phyloP scores from a whole-genome alignment of 768 basidiomycete genomes.

The Trametes cingulata region DNA sequence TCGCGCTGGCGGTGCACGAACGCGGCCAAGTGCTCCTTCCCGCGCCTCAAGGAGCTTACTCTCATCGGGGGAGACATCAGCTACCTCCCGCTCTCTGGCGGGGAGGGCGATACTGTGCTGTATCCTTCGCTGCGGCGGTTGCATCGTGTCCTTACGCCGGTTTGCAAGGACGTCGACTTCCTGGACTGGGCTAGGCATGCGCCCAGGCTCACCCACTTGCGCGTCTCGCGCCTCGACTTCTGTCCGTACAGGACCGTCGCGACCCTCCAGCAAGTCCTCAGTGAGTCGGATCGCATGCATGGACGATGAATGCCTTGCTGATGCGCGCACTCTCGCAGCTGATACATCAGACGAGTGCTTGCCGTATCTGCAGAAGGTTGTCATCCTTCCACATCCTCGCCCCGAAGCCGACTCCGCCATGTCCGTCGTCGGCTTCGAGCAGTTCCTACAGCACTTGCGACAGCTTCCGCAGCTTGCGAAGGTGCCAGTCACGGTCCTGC shows the following conservation, averaged over 20 bases:
- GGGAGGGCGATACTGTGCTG: not conserved
- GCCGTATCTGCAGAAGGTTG: slow-evolving; percentile 4
- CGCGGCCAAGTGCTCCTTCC: slow-evolving; percentile 13
- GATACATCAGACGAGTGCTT: slow-evolving; percentile 2
- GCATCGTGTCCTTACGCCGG: slow-evolving; percentile 14
- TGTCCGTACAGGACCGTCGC: slow-evolving; percentile 1
- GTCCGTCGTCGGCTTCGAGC: not conserved
- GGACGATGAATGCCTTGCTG: no score
- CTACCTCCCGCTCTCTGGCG: slow-evolving; percentile 8
- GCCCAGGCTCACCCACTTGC: slow-evolving; percentile 14
- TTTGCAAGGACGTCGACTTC: slow-evolving; percentile 12
- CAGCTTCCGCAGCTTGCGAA: not conserved
- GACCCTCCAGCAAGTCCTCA: not conserved
- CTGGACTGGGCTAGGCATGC: slow-evolving; percentile 12
- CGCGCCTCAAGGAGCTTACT: slow-evolving; percentile 14
- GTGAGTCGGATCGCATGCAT: not conserved
- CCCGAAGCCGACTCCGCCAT: not conserved
- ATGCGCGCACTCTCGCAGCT: no score
- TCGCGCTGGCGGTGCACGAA: slow-evolving; percentile 12
- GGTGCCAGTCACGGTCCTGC: slow-evolving; percentile 5
- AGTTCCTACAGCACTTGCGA: slow-evolving; percentile 5
- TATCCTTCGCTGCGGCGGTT: slow-evolving; percentile 15
- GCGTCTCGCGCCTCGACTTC: slow-evolving; percentile 11
- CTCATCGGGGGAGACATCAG: slow-evolving; percentile 14
- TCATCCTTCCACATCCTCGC: slow-evolving; percentile 15